Conservation (phyloP, 164 flowering plant species). For the Aristolochia contorta region DNA sequence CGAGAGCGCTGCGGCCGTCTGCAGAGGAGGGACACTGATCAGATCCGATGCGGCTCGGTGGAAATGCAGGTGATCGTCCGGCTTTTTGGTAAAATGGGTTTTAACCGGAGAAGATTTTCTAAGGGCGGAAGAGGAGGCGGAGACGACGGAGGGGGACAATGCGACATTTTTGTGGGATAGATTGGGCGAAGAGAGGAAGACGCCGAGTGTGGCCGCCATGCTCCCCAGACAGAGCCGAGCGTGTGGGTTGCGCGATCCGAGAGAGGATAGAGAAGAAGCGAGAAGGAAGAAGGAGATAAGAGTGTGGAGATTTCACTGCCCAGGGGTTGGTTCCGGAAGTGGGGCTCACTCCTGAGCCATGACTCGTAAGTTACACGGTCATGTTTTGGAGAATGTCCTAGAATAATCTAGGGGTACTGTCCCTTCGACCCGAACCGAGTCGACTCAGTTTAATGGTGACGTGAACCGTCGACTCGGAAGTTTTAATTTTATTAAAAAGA, state of each 20-base stretch:
- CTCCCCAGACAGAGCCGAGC: conserved; percentile 19
- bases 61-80: conserved; percentile 11
- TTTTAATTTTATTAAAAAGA: too few species aligned
- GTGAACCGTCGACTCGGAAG: too few species aligned
- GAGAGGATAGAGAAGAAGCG: too few species aligned
- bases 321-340: too few species aligned
- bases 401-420: too few species aligned
- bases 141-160: not conserved
- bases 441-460: too few species aligned
- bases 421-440: too few species aligned
- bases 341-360: too few species aligned
- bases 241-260: conserved; percentile 36
- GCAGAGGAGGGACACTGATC: conserved; percentile 32
- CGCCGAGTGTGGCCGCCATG: not conserved
- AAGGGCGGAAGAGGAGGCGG: not conserved
- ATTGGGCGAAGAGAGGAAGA: not conserved
- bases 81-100: conserved; percentile 1
- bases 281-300: too few species aligned
- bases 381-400: too few species aligned
- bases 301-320: too few species aligned
- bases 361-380: too few species aligned
- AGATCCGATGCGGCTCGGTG: conserved; percentile 15
- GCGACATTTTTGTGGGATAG: not conserved
- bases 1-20: conserved; percentile 39
- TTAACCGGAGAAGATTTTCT: not conserved